phyloP scores from a whole-genome alignment of 768 basidiomycete genomes.

The Suillus spraguei region DNA sequence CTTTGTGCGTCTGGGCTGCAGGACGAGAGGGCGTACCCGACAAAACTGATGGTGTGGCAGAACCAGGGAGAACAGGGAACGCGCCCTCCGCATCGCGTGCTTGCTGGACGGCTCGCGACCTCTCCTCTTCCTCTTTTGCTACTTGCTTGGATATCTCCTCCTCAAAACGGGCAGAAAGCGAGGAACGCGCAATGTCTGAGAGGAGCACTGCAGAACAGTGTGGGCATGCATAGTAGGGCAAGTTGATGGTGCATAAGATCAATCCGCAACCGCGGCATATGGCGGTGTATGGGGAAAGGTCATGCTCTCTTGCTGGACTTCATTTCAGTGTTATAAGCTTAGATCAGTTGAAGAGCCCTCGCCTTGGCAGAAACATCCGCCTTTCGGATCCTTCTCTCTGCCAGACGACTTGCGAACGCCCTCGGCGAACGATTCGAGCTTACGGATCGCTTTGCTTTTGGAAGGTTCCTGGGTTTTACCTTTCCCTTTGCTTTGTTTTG shows the following conservation, averaged over 20 bases:
- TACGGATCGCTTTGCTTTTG: slow-evolving; percentile 52
- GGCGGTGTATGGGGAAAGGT: slow-evolving; percentile 56
- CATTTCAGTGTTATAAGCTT: background rate
- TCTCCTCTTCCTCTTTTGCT: slow-evolving; percentile 50
- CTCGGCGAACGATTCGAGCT: slow-evolving; percentile 49
- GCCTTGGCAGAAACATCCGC: slow-evolving; percentile 77
- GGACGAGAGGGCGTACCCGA: slow-evolving; percentile 24
- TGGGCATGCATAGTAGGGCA: slow-evolving; percentile 56
- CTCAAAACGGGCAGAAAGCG: slow-evolving; percentile 47
- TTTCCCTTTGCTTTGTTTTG: slow-evolving; percentile 40
- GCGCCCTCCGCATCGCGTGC: slow-evolving; percentile 56
- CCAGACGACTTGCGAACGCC: slow-evolving; percentile 39
- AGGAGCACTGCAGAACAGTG: slow-evolving; percentile 49
- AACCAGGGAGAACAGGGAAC: slow-evolving; percentile 54
- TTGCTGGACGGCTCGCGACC: slow-evolving; percentile 48
- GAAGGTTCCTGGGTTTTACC: slow-evolving; percentile 33
- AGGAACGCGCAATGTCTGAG: slow-evolving; percentile 30
- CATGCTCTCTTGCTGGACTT: slow-evolving; percentile 55
- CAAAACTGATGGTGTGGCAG: slow-evolving; percentile 13
- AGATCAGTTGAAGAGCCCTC: slow-evolving; percentile 12
- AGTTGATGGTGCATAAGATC: slow-evolving; percentile 61
- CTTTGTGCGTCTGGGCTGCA: slow-evolving; percentile 50
- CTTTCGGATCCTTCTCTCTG: slow-evolving; percentile 52
- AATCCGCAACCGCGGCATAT: slow-evolving; percentile 63
- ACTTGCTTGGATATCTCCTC: slow-evolving; percentile 44